Evolutionary conservation across 371 early-diverging fungal genomes (phyloP).

Genomic region (Haplosporangium sp.): DNA sequence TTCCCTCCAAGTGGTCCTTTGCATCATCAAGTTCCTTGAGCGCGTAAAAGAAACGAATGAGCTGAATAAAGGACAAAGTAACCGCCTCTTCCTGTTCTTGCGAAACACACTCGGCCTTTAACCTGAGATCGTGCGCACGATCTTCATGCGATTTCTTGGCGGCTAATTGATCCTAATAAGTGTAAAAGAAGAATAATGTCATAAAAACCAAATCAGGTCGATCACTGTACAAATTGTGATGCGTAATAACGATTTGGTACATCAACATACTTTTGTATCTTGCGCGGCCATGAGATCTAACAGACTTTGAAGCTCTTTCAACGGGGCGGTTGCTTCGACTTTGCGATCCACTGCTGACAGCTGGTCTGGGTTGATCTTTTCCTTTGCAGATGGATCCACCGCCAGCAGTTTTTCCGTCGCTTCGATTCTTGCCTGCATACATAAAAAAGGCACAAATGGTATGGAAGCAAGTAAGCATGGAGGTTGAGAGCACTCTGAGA

Average conservation of each 20-base stretch:
- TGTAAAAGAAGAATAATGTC: not conserved
- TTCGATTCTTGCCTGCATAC: not conserved
- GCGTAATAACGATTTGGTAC: not conserved
- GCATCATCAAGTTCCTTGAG: slow-evolving; percentile 11
- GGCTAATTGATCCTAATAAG: not conserved
- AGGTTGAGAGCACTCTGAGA: not conserved
- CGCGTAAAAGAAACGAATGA: slow-evolving; percentile 21
- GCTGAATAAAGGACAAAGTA: not conserved
- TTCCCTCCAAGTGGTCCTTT: not conserved
- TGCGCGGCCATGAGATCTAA: not conserved
- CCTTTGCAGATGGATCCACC: not conserved
- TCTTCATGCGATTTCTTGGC: not conserved
- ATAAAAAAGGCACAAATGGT: not conserved
- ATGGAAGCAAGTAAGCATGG: not conserved
- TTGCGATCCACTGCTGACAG: not conserved
- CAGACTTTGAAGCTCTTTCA: not conserved
- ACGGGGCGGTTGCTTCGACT: not conserved
- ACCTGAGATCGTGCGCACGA: not conserved
- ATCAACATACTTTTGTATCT: not conserved
- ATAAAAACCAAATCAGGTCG: too few species aligned
- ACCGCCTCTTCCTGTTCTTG: not conserved
- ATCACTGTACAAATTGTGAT: not conserved
- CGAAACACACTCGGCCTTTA: not conserved
- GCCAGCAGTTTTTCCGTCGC: not conserved
- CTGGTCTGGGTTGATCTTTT: not conserved